Evolutionary conservation across 176 grass and related monocot species (phyloP).

Genomic region (Rhipidocladum racemiflorum): DNA sequence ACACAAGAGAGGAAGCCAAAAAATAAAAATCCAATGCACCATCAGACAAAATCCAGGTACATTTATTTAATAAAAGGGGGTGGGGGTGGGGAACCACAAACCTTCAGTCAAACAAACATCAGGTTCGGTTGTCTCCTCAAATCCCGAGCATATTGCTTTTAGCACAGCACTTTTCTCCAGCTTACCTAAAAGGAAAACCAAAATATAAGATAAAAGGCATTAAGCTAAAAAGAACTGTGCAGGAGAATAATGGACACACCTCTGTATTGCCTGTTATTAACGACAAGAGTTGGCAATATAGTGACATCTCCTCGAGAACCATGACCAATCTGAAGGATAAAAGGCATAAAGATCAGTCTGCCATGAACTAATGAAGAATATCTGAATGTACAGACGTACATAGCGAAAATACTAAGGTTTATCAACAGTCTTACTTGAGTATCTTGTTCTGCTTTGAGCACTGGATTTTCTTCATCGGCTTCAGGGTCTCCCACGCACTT

Average conservation of each 20-base stretch:
- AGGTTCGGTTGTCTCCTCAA: slow-evolving; percentile 90
- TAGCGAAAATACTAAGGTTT: not conserved
- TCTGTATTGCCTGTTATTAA: slow-evolving; percentile 89
- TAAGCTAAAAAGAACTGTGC: not conserved
- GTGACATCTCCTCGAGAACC: slow-evolving; percentile 82
- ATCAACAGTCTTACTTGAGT: slow-evolving; percentile 50
- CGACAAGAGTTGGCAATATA: slow-evolving; percentile 79
- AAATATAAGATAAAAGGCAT: not conserved
- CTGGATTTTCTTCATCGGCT: slow-evolving; percentile 65
- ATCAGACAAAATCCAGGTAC: no score
- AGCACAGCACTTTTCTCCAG: slow-evolving; percentile 78
- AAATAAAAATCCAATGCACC: not conserved
- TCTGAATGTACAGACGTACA: not conserved
- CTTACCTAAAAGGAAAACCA: slow-evolving; percentile 46
- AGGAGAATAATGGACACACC: slow-evolving; percentile 24
- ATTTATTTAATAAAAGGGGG: not conserved
- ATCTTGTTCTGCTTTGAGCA: slow-evolving; percentile 77
- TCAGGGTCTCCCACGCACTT: slow-evolving; percentile 68
- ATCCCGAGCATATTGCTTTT: slow-evolving; percentile 77
- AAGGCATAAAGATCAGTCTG: not conserved
- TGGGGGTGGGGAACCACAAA: slow-evolving; percentile 38
- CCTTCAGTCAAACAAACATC: slow-evolving; percentile 70
- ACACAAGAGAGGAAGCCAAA: not conserved
- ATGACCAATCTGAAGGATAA: slow-evolving; percentile 55
- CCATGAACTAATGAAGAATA: not conserved